Evolutionary conservation across 371 early-diverging fungal species (phyloP).

Genomic region (Mortierella sp.): DNA sequence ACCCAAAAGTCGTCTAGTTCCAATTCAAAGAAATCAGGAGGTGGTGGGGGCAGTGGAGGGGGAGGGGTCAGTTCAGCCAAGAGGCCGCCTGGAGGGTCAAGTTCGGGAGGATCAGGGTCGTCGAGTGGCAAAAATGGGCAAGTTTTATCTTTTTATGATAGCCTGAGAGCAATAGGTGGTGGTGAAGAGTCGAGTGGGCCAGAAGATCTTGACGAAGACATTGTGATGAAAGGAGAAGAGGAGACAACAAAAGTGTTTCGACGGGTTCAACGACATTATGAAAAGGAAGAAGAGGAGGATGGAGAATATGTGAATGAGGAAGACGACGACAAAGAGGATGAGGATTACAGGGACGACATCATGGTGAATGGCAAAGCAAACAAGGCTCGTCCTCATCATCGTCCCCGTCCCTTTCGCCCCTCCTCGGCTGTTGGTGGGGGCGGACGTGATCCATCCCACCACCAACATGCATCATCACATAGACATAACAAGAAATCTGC

Average conservation of each 20-base stretch:
- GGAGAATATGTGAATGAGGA: constrained; percentile 3
- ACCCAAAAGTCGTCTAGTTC: constrained; percentile 43
- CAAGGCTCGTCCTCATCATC: constrained; percentile 8
- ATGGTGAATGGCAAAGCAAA: neutral
- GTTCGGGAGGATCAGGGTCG: neutral
- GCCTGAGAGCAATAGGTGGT: constrained; percentile 38
- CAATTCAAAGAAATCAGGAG: constrained; percentile 26
- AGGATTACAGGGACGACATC: neutral
- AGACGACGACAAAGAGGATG: constrained; percentile 11
- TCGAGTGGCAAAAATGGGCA: constrained; percentile 48
- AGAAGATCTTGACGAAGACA: too few relatives aligned
- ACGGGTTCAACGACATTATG: too few relatives aligned
- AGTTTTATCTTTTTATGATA: constrained; percentile 43
- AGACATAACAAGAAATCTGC: constrained; percentile 46
- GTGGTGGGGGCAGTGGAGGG: too few relatives aligned
- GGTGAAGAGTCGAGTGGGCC: constrained; percentile 20
- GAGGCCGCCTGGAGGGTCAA: too few relatives aligned
- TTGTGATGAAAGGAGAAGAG: too few relatives aligned
- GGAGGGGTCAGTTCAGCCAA: too few relatives aligned
- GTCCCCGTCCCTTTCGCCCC: constrained; percentile 6
- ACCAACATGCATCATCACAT: constrained; percentile 28
- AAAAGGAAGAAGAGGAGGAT: neutral
- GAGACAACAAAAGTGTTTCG: too few relatives aligned
- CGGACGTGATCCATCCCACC: constrained; percentile 33
- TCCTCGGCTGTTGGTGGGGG: too few relatives aligned